Evolutionary conservation across 1,284 basidiomycete genomes (phyloP), one percentile per base, ranked within the genome.

Genomic region (Meira nashicola): DNA sequence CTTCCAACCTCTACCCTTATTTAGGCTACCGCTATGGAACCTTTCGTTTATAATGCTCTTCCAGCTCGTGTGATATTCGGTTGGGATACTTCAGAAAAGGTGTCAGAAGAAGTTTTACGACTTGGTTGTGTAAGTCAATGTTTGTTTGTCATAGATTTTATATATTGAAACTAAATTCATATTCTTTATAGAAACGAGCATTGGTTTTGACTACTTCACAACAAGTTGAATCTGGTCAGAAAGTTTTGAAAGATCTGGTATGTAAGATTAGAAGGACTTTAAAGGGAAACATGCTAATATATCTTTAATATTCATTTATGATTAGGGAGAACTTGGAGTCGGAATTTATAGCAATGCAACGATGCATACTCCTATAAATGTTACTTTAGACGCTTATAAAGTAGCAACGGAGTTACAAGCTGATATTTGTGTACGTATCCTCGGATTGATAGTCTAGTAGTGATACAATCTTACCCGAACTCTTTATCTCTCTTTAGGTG

Each of bases 301-400:
- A 38, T 38, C 3, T 23, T 21, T 39, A 33, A 3, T 33, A 33
- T 4, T 8, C 8, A 33, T 8, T 33, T 33, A 33, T 4, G 8
- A 4, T 3, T 8, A 33, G 28, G 28, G 28, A 8, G 28, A 33
- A 4, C 28, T 33, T 33, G 28, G 28, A 4, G 28, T 33, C 4
- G 28, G 28, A 4, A 33, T 33, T 33, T 80, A 76, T 68, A 71
- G 69, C 37, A 79, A 80, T 38, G 82, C 82, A 1, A 79, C 78
- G 0, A 82, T 82, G 82, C 81, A 82, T 71, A 83, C 81, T 1
- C 82, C 82, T 9, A 74, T 77, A 54, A 61, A 81, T 33, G 77
- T 82, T 8, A 82, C 82, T 14, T 63, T 75, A 25, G 79, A 80
- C 12, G 80, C 80, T 10, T 58, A 81, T 33, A 58, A 70, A 21